Conservation (phyloP, 305 asterid genomes). For the Caryopteris hybrid region DNA sequence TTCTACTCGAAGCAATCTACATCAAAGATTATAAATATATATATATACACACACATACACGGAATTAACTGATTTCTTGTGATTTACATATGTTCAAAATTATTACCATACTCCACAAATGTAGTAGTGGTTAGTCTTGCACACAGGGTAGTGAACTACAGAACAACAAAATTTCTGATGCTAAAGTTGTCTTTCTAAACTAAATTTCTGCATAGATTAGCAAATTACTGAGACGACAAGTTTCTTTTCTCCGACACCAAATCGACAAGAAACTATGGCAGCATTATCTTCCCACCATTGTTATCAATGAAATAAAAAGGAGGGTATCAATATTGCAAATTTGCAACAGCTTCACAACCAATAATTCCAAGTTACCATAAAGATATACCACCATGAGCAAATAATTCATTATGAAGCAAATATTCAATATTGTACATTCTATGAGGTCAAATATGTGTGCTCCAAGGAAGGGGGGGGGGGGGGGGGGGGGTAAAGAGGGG, state of each 20-base stretch:
- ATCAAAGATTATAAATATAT: not conserved
- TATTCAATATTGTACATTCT: not conserved
- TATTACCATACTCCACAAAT: not conserved
- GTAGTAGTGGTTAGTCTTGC: not conserved
- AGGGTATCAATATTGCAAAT: too few relatives aligned
- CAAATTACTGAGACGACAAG: not conserved
- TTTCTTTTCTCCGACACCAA: not conserved
- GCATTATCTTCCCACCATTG: too few relatives aligned
- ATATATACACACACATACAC: too few relatives aligned
- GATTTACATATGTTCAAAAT: not conserved
- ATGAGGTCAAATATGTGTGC: slow-evolving; percentile 4
- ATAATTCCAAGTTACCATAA: too few relatives aligned
- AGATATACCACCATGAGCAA: not conserved
- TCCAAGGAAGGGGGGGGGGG: too few relatives aligned
- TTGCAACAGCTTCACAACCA: too few relatives aligned
- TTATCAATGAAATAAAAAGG: too few relatives aligned
- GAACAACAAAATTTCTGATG: too few relatives aligned
- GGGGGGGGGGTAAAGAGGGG: too few relatives aligned
- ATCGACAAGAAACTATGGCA: not conserved
- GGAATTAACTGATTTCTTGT: not conserved
- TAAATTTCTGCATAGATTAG: not conserved
- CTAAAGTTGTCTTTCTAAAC: not conserved
- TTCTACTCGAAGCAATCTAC: not conserved
- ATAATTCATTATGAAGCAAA: slow-evolving; percentile 1
- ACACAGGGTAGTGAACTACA: too few relatives aligned